phyloP scores from a whole-genome alignment of 148 eudicot genomes.

The Vaccinium macrocarpon region DNA sequence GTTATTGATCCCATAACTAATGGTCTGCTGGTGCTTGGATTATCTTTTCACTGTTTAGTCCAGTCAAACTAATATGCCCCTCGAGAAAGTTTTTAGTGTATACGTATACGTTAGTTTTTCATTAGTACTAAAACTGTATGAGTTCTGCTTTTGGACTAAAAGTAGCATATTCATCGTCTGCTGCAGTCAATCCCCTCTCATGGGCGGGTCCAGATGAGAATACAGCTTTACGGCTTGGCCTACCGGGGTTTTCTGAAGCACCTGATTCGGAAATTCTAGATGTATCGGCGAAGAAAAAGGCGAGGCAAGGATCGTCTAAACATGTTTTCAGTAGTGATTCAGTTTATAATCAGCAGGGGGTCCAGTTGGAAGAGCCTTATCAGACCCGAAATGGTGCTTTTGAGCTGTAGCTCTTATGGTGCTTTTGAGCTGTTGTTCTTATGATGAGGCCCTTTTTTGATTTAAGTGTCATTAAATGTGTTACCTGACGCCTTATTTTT shows the following conservation, averaged over 20 bases:
- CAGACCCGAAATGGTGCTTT: background rate
- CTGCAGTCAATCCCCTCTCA: constrained; percentile 38
- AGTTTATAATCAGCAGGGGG: background rate
- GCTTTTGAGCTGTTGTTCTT: background rate
- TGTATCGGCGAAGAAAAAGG: constrained; percentile 30
- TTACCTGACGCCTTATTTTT: background rate
- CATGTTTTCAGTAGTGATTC: constrained; percentile 9
- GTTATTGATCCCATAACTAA: no score
- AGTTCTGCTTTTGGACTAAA: background rate
- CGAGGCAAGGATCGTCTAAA: constrained; percentile 17
- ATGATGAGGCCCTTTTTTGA: background rate
- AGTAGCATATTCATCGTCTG: background rate
- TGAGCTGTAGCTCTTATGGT: background rate
- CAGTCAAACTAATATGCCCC: background rate
- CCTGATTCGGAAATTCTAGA: constrained; percentile 20
- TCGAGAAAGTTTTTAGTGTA: background rate
- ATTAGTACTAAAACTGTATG: background rate
- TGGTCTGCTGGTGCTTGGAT: background rate
- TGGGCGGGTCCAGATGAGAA: constrained; percentile 39
- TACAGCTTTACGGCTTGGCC: constrained; percentile 31
- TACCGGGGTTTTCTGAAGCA: constrained; percentile 21
- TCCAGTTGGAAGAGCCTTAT: constrained; percentile 22
- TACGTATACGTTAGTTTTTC: background rate
- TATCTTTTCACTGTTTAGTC: background rate
- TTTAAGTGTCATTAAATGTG: background rate